These are phyloP conservation scores for Penicillium crustosum DNA, from an alignment of 2,329 filamentous ascomycete species.

Conservation along the genomic window DNA sequence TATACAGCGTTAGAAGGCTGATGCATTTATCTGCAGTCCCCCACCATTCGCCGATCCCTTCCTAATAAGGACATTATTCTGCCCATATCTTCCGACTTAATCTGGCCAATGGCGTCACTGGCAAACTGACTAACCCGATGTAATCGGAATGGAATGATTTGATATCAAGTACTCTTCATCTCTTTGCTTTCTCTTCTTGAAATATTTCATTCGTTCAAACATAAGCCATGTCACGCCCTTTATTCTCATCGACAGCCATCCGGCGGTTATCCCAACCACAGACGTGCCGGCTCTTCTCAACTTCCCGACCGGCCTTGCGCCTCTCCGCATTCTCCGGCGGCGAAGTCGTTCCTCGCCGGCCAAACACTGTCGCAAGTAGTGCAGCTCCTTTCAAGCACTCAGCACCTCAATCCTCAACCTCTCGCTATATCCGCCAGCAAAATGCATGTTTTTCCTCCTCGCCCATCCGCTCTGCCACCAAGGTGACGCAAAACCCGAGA, in stretches of 20 bases:
- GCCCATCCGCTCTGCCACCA: constrained; percentile 36
- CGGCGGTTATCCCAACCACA: constrained; percentile 27
- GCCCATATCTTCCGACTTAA: constrained; percentile 24
- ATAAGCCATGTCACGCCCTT: constrained; percentile 32
- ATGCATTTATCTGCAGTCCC: constrained; percentile 7
- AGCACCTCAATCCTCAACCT: background rate
- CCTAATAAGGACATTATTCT: constrained; percentile 24
- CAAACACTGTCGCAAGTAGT: constrained; percentile 6
- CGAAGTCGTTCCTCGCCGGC: constrained; percentile 23
- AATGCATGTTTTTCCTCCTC: constrained; percentile 39
- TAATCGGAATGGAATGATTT: constrained; percentile 21
- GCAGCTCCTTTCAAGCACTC: background rate
- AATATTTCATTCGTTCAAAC: constrained; percentile 1
- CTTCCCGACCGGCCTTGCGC: constrained; percentile 23
- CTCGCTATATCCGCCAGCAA: constrained; percentile 18
- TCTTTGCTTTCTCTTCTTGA: background rate
- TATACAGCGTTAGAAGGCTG: background rate
- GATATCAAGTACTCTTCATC: constrained; percentile 24
- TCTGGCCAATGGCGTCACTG: constrained; percentile 32
- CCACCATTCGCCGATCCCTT: constrained; percentile 17
- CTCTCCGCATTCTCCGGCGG: constrained; percentile 34
- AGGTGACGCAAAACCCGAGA: constrained; percentile 65
- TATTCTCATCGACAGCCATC: constrained; percentile 25
- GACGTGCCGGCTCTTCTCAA: constrained; percentile 23
- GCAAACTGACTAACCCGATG: constrained; percentile 32